A percentile compares a stretch with the other conserved stretches of the same genome.
Conservation (phyloP, 257 asterid species). For the Salvia miltiorrhiza region DNA sequence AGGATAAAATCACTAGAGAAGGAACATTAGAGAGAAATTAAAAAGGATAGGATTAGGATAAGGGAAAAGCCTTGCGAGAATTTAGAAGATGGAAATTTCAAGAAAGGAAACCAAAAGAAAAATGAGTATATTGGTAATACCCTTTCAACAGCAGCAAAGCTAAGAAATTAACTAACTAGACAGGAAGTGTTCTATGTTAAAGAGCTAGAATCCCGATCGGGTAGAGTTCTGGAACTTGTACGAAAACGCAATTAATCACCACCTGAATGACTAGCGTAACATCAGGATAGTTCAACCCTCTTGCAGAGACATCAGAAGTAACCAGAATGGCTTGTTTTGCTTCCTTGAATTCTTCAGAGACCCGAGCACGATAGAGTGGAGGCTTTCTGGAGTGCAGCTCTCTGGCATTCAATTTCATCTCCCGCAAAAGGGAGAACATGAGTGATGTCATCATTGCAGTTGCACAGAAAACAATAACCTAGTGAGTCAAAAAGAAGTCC, state of each 20-base stretch:
- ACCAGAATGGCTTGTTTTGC: constrained; percentile 64
- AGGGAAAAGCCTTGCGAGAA: background rate
- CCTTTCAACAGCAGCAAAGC: constrained; percentile 7
- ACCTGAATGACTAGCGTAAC: constrained; percentile 88
- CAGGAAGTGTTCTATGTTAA: background rate
- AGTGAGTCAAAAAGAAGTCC: constrained; percentile 22
- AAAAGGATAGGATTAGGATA: background rate
- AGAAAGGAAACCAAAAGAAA: too few species aligned
- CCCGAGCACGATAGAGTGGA: constrained; percentile 66
- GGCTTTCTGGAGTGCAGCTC: constrained; percentile 86
- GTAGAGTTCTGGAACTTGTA: background rate
- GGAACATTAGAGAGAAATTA: background rate
- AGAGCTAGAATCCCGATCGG: background rate
- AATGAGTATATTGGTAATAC: background rate
- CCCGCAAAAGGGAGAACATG: constrained; percentile 67
- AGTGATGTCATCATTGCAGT: constrained; percentile 87
- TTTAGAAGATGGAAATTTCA: background rate
- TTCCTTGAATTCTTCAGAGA: constrained; percentile 82
- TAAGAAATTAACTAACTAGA: background rate
- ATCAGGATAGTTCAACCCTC: constrained; percentile 93
- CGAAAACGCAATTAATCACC: constrained; percentile 27
- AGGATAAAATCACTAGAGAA: background rate
- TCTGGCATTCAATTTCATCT: constrained; percentile 71
- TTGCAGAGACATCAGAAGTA: constrained; percentile 78
- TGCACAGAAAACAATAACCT: constrained; percentile 85